Base-by-base conservation (phyloP, 2,329 filamentous ascomycete genomes). In the Trichoderma atrobrunneum region DNA sequence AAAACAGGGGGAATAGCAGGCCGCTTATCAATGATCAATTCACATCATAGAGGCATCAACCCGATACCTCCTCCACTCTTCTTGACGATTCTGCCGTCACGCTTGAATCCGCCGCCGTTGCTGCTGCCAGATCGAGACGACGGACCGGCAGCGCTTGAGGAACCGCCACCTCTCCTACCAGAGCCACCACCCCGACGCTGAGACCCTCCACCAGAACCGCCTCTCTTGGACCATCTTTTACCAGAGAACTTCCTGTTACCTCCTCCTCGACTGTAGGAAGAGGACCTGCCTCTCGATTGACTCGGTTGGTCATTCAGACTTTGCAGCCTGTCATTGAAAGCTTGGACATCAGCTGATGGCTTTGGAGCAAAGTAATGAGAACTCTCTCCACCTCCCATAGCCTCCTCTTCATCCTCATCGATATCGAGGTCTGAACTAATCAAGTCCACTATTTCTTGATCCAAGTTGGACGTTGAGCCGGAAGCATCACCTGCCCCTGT, bases 361-460 rank as follows among this genome's bases (percentile, higher is more conserved):
- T 72, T 74, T 28, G 73, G 63, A 43, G 77, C 76, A 73, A 88
- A 89, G 77, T 86, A 89, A 69, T 83, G 84, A 2, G 87, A 89
- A 32, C 82, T 77, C 68, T 83, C 81, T 18, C 81, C 81, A 0
- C 80, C 80, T 16, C 80, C 81, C 1, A 80, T 80, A 10, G 80
- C 81, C 1, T 82, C 81, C 26, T 82, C 79, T 4, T 78, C 81
- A 2, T 82, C 80, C 21, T 84, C 79, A 18, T 84, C 80, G 65
- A 78, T 75, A 34, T 82, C 82, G 21, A 80, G 74, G 28, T 82
- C 84, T 3, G 84, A 85, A 75, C 85, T 86, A 73, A 89, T 85
- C 28, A 91, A 81, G 74, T 90, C 86, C 32, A 90, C 87, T 32
- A 89, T 79, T 26, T 86, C 84, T 71, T 80, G 77, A 61, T 74